Evolutionary conservation across 768 basidiomycete genomes (phyloP), one percentile per base, ranked within the genome.

Genomic region (Gymnopilus dilepis): DNA sequence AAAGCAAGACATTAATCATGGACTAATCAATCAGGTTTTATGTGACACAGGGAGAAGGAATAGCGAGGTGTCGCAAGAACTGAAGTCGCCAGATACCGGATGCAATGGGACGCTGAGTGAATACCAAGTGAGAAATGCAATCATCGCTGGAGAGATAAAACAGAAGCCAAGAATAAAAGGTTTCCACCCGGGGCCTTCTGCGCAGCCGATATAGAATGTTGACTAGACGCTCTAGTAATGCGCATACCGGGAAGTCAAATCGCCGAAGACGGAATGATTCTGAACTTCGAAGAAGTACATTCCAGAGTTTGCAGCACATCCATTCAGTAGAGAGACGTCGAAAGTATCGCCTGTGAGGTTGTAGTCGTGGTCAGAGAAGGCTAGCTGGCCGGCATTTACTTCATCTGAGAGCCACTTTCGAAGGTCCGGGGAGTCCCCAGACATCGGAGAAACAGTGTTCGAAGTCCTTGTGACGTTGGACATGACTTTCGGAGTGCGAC

Each of bases 331-430:
- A 9, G 56, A 15, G 21, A 31, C 26, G n/a, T 40, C 52, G 38
- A 63, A 38, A 28, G 42, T 34, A 59, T 69, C 62, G 24, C 48
- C 34, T 22, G 62, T 21, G 55, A 57, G 42, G 30, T 62, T 38
- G 34, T 62, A 63, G 50, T 67, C 64, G 30, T 56, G 62, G 22
- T 48, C 33, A 28, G 62, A 56, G 58, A 66, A 24, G 5, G 47
- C 41, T 30, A 57, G 62, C 43, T 65, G 64, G 37, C 41, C 58
- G 40, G 66, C 58, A 63, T 67, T 67, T 19, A 67, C 31, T 38
- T 73, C 72, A 58, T 73, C 69, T 22, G 70, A 70, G 21, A 78
- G 71, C 75, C 75, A 76, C 57, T 66, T 69, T 54, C 65, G 65
- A 57, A 76, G 68, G 60, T 76, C 74, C 31, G 70, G 62, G 42